A percentile compares a stretch with the other conserved stretches of the same genome.
These are phyloP conservation scores for Rhodotorula sp. DNA, from an alignment of 1,284 basidiomycete species.

Conservation along the genomic window DNA sequence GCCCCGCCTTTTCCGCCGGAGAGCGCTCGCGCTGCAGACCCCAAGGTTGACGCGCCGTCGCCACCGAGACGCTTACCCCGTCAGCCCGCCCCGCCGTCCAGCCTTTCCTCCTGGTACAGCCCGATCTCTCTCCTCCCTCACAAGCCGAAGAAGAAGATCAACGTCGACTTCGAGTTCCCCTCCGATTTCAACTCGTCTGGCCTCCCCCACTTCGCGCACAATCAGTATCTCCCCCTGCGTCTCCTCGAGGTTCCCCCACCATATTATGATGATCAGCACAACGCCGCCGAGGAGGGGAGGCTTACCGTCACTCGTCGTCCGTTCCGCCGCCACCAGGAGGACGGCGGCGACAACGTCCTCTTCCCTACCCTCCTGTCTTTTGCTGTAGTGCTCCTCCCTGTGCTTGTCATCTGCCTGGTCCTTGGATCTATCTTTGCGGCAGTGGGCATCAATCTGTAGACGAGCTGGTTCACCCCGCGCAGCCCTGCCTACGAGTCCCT, in stretches of 20 bases:
- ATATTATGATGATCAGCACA: not conserved
- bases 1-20: too few species aligned
- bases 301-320: not conserved
- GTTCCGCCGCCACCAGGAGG: not conserved
- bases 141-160: not conserved
- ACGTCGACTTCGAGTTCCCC: slow-evolving; percentile 20
- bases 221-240: slow-evolving; percentile 15
- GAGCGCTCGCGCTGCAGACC: too few species aligned
- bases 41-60: too few species aligned
- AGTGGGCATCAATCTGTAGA: not conserved
- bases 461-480: too few species aligned
- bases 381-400: not conserved
- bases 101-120: not conserved
- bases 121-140: not conserved
- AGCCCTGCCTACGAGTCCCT: too few species aligned
- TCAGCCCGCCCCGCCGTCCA: not conserved
- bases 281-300: not conserved
- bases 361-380: not conserved
- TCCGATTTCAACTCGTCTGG: slow-evolving; percentile 1
- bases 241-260: not conserved
- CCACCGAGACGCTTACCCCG: too few species aligned
- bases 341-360: not conserved
- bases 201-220: not conserved
- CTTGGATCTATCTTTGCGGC: not conserved
- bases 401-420: not conserved